Percentiles rank a stretch among this genome's conserved stretches.
Evolutionary conservation across 495 filamentous ascomycete species (phyloP).

Genomic region (Aspergillus cavernicola): DNA sequence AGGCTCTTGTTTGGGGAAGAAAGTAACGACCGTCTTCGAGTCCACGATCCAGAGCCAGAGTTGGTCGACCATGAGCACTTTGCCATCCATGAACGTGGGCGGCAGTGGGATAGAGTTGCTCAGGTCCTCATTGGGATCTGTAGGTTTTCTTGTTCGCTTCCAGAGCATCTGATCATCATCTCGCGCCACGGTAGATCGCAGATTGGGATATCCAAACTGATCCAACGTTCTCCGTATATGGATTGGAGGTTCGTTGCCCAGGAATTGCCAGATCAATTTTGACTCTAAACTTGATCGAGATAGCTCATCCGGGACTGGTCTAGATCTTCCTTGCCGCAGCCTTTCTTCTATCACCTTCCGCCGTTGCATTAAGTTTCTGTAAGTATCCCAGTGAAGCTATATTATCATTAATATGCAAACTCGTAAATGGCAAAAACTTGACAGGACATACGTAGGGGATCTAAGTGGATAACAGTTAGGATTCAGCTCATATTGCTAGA

Average conservation of each 20-base stretch:
- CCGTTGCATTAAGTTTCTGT: constrained; percentile 54
- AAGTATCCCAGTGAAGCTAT: constrained; percentile 67
- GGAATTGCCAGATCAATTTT: constrained; percentile 61
- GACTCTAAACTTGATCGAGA: constrained; percentile 53
- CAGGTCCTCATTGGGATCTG: constrained; percentile 27
- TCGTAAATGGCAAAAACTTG: constrained; percentile 9
- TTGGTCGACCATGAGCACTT: constrained; percentile 68
- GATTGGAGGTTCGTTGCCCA: constrained; percentile 60
- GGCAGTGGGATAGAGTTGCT: constrained; percentile 18
- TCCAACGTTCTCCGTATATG: constrained; percentile 64
- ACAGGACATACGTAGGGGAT: constrained; percentile 28
- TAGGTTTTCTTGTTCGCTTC: constrained; percentile 56
- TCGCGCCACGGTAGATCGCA: constrained; percentile 56
- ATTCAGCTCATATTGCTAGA: not conserved
- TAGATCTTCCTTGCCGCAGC: constrained; percentile 52
- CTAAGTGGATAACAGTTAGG: constrained; percentile 10
- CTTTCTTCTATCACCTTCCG: constrained; percentile 55
- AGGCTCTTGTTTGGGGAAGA: constrained; percentile 49
- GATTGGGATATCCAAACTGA: constrained; percentile 62
- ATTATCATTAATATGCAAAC: constrained; percentile 10
- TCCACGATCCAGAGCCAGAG: constrained; percentile 67
- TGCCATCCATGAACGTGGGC: constrained; percentile 48
- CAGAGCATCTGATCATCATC: constrained; percentile 71
- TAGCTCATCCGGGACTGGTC: constrained; percentile 53
- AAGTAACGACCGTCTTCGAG: constrained; percentile 55